A percentile compares a stretch with the other conserved stretches of the same genome.
phyloP scores from a whole-genome alignment of 2,329 filamentous ascomycete genomes.

The Colletotrichum sojae region DNA sequence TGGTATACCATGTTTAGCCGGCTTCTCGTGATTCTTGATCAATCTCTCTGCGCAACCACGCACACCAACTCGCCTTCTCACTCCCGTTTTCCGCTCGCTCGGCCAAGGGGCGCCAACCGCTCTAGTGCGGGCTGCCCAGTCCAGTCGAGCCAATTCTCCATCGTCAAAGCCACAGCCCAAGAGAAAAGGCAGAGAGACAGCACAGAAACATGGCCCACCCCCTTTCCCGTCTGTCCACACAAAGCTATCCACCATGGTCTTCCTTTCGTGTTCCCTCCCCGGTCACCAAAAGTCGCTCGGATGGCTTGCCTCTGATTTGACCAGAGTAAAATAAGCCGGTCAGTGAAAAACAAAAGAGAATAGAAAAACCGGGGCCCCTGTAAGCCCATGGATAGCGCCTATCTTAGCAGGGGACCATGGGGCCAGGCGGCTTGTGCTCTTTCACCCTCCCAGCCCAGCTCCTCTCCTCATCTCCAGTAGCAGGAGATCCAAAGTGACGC shows the following conservation, averaged over 20 bases:
- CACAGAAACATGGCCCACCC: slow-evolving; percentile 24
- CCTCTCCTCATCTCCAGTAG: slow-evolving; percentile 40
- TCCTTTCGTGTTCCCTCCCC: slow-evolving; percentile 31
- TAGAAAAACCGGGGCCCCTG: slow-evolving; percentile 31
- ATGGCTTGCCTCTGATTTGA: slow-evolving; percentile 40
- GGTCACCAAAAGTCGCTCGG: slow-evolving; percentile 33
- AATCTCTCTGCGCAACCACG: slow-evolving; percentile 23
- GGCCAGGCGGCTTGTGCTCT: slow-evolving; percentile 37
- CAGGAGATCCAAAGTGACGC: slow-evolving; percentile 36
- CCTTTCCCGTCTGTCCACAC: slow-evolving; percentile 33
- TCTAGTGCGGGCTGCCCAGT: slow-evolving; percentile 20
- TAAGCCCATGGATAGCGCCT: slow-evolving; percentile 19
- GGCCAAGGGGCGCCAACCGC: slow-evolving; percentile 30
- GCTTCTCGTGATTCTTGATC: slow-evolving; percentile 9
- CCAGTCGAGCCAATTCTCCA: slow-evolving; percentile 26
- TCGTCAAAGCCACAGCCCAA: slow-evolving; percentile 33
- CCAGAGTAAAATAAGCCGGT: slow-evolving; percentile 43
- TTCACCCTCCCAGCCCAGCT: slow-evolving; percentile 34
- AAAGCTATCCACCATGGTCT: slow-evolving; percentile 13
- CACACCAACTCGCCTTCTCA: slow-evolving; percentile 9
- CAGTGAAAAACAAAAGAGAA: slow-evolving; percentile 36
- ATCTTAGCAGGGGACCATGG: slow-evolving; percentile 30
- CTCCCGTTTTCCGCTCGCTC: slow-evolving; percentile 29
- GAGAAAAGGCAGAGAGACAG: slow-evolving; percentile 7
- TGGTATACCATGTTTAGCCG: slow-evolving; percentile 21